Evolutionary conservation across 805 yeast genomes (phyloP).

Genomic region (Saccharomyces jurei): DNA sequence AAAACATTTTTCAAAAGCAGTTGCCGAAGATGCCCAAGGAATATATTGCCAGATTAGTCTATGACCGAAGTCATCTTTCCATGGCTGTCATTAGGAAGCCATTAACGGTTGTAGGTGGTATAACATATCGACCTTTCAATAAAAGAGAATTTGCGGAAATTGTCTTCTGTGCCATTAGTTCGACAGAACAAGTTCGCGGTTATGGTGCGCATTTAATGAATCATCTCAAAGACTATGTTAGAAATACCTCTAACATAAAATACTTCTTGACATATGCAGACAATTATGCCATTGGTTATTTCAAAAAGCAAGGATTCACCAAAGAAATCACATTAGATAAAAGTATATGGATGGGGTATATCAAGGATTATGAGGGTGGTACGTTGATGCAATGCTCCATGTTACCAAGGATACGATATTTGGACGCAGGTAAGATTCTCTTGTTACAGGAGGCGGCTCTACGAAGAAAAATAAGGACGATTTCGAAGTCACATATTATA

Average conservation of each 20-base stretch:
- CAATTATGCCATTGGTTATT: constrained; percentile 97
- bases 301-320: constrained; percentile 96
- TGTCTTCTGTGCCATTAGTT: constrained; percentile 95
- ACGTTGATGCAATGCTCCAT: constrained; percentile 95
- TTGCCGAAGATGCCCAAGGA: constrained; percentile 98
- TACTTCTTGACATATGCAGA: constrained; percentile 94
- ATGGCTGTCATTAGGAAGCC: constrained; percentile 95
- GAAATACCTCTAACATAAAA: constrained; percentile 75
- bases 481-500: constrained; percentile 72
- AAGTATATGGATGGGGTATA: constrained; percentile 94
- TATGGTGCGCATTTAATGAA: constrained; percentile 99
- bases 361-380: constrained; percentile 98
- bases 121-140: constrained; percentile 91
- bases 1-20: constrained; percentile 94
- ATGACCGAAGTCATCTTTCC: constrained; percentile 87
- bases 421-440: constrained; percentile 80
- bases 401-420: constrained; percentile 80
- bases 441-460: constrained; percentile 88
- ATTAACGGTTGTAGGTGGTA: constrained; percentile 93
- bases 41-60: constrained; percentile 88
- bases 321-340: constrained; percentile 85
- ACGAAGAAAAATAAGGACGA: constrained; percentile 67
- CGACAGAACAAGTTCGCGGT: constrained; percentile 96
- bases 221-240: constrained; percentile 90
- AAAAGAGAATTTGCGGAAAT: constrained; percentile 90